Evolutionary conservation across 1,284 basidiomycete species (phyloP).

Genomic region (Tilletia setariae): DNA sequence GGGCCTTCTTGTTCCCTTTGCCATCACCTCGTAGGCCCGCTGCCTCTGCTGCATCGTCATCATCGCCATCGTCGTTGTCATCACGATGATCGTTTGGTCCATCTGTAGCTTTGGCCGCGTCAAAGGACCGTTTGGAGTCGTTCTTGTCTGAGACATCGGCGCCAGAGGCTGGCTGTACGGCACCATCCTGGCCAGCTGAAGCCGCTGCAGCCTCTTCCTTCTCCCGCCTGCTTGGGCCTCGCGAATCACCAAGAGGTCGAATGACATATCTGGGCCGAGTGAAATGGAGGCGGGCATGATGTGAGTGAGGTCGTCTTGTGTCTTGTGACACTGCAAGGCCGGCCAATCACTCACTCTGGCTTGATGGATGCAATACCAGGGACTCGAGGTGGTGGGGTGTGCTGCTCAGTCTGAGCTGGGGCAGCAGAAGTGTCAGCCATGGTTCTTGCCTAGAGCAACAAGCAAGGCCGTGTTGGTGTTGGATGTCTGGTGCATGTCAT

Average conservation of each 20-base stretch:
- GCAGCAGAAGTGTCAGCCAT: not conserved
- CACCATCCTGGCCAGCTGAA: not conserved
- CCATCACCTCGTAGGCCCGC: not conserved
- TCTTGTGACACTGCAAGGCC: not conserved
- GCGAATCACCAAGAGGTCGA: not conserved
- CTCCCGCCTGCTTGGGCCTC: not conserved
- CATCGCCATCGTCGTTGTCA: not conserved
- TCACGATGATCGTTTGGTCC: not conserved
- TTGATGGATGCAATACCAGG: slow-evolving; percentile 20
- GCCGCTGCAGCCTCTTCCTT: slow-evolving; percentile 12
- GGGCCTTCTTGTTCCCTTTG: slow-evolving; percentile 6
- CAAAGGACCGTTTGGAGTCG: slow-evolving; percentile 9
- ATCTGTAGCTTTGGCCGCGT: not conserved
- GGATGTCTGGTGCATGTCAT: too few species aligned
- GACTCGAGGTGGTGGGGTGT: not conserved
- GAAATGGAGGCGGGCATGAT: too few species aligned
- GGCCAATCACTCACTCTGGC: slow-evolving; percentile 11
- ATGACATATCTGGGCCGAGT: not conserved
- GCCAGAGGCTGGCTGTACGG: not conserved
- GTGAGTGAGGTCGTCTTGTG: not conserved
- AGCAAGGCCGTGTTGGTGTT: too few species aligned
- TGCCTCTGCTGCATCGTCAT: not conserved
- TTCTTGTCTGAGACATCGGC: slow-evolving; percentile 6
- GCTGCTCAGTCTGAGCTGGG: not conserved
- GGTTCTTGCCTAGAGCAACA: too few species aligned